Conservation (phyloP, 108 stramenopile genomes). For the Licmophora abbreviata region DNA sequence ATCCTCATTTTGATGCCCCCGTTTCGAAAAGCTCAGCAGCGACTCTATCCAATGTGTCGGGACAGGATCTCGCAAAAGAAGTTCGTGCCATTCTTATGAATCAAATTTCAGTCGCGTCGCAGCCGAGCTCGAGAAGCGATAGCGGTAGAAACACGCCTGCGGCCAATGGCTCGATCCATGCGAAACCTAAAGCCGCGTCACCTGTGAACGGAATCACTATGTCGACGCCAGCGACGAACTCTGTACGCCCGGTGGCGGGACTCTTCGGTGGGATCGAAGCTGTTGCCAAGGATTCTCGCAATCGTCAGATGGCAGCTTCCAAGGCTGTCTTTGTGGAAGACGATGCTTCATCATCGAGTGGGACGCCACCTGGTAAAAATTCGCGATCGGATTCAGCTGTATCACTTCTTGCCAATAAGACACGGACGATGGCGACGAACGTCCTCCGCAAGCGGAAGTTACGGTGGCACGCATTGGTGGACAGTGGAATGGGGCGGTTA, state of each 20-base stretch:
- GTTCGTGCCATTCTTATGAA: too few species aligned
- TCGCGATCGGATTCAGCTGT: neutral
- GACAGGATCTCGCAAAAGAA: too few species aligned
- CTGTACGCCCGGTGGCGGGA: neutral
- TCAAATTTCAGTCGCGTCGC: too few species aligned
- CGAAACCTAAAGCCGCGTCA: neutral
- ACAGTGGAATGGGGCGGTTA: conserved; percentile 73
- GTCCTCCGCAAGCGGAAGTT: conserved; percentile 29
- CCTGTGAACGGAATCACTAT: neutral
- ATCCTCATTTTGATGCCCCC: too few species aligned
- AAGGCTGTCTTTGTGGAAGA: conserved; percentile 7
- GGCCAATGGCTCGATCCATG: too few species aligned
- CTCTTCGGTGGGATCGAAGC: conserved; percentile 51
- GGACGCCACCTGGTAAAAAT: neutral
- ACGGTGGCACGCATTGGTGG: conserved; percentile 59
- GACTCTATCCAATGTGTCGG: too few species aligned
- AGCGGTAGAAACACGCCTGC: too few species aligned
- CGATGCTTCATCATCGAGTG: neutral
- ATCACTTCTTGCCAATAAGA: conserved; percentile 5
- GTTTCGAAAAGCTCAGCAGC: too few species aligned
- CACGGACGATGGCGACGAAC: neutral
- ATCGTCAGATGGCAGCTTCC: conserved; percentile 18
- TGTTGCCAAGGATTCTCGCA: conserved; percentile 40
- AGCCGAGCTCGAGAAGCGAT: too few species aligned
- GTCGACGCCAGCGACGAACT: neutral